Evolutionary conservation across 2,329 filamentous ascomycete species (phyloP).

Genomic region (Huntiella decipiens): DNA sequence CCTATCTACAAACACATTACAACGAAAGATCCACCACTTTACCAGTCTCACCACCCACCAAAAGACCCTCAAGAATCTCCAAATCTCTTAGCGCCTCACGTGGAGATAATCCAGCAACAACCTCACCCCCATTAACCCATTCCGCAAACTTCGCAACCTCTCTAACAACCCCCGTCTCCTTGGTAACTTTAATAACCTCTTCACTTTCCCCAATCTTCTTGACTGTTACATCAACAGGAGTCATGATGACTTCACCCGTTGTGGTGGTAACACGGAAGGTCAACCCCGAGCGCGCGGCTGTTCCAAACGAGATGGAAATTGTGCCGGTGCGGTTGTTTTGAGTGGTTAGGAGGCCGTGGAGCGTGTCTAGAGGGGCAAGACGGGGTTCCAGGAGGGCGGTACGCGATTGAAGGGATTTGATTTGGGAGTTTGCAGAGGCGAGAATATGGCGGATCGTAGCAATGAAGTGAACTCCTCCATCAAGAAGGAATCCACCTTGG

Average conservation of each 20-base stretch:
- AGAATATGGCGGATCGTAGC: conserved; percentile 44
- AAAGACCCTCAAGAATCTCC: conserved; percentile 30
- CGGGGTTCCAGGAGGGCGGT: conserved; percentile 34
- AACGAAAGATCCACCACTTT: neutral
- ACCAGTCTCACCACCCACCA: conserved; percentile 10
- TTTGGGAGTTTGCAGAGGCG: conserved; percentile 22
- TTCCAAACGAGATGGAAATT: conserved; percentile 38
- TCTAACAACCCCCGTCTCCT: conserved; percentile 32
- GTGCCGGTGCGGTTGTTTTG: conserved; percentile 35
- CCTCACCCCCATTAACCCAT: conserved; percentile 27
- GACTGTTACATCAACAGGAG: conserved; percentile 25
- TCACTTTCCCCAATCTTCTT: conserved; percentile 15
- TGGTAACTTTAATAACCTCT: conserved; percentile 13
- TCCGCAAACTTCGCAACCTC: conserved; percentile 44
- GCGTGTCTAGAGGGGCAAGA: conserved; percentile 46
- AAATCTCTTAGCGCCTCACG: conserved; percentile 42
- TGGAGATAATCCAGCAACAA: conserved; percentile 31
- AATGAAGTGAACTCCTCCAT: conserved; percentile 55
- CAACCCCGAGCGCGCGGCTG: conserved; percentile 27
- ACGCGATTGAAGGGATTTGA: conserved; percentile 32
- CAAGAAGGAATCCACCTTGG: conserved; percentile 60
- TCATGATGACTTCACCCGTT: conserved; percentile 32
- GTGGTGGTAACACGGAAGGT: conserved; percentile 41
- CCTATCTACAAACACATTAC: neutral
- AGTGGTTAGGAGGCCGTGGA: conserved; percentile 38